phyloP scores from a whole-genome alignment of 2,329 filamentous ascomycete genomes.

The Trichophyton mentagrophytes region DNA sequence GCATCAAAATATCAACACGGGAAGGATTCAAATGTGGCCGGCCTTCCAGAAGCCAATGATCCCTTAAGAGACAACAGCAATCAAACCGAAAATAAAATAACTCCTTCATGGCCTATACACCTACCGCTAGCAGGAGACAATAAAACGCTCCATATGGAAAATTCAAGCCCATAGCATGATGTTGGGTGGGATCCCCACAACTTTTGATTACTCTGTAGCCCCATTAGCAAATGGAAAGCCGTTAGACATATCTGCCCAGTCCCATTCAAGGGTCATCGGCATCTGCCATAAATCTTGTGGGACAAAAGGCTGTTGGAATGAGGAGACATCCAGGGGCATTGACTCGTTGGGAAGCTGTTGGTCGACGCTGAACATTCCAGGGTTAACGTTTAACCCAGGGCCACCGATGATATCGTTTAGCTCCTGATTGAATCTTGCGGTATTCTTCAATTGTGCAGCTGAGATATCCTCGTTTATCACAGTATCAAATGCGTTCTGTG shows the following conservation, averaged over 20 bases:
- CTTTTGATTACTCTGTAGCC: background rate
- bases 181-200: too few relatives aligned
- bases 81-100: background rate
- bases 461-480: background rate
- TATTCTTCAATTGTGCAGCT: conserved; percentile 2
- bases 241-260: conserved; percentile 42
- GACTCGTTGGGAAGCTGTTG: conserved; percentile 20
- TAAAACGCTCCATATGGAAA: background rate
- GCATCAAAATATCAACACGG: background rate
- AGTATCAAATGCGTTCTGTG: conserved; percentile 5
- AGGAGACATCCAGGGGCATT: conserved; percentile 24
- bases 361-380: conserved; percentile 2
- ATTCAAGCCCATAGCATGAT: background rate
- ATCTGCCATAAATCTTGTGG: conserved; percentile 91
- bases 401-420: conserved; percentile 25
- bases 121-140: background rate
- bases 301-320: conserved; percentile 73
- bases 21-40: background rate
- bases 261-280: conserved; percentile 94
- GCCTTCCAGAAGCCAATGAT: background rate
- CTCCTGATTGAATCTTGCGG: conserved; percentile 9
- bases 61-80: background rate
- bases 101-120: background rate
- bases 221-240: conserved; percentile 14
- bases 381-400: conserved; percentile 8